Percentiles rank a stretch among this genome's conserved stretches.
Evolutionary conservation across 306 rosid genomes (phyloP).

Genomic region (Acmispon strigosus): DNA sequence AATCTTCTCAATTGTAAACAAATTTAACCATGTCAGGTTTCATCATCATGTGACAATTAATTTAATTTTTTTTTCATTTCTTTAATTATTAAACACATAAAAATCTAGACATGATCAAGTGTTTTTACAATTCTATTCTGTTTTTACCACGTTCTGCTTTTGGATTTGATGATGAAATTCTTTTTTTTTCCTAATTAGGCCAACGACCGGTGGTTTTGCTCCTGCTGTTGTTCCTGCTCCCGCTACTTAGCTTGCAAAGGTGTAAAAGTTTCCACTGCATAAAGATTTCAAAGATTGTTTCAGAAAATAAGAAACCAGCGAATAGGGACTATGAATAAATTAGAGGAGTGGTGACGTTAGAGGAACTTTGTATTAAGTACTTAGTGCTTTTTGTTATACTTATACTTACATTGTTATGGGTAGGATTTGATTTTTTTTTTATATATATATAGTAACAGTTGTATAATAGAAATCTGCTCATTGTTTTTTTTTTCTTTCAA

Average conservation of each 20-base stretch:
- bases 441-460: no score
- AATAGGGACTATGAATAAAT: slow-evolving; percentile 35
- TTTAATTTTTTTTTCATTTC: no score
- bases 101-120: no score
- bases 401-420: not conserved
- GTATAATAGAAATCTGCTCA: no score
- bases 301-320: slow-evolving; percentile 6
- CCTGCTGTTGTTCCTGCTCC: slow-evolving; percentile 33
- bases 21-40: no score
- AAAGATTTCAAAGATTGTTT: not conserved
- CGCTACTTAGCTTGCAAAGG: slow-evolving; percentile 29
- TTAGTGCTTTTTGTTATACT: not conserved
- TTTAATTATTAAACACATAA: no score
- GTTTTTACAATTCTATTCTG: no score
- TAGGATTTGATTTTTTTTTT: no score
- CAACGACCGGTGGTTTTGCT: slow-evolving; percentile 81
- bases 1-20: no score
- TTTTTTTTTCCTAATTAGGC: slow-evolving; percentile 37
- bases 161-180: not conserved
- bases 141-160: not conserved
- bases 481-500: no score
- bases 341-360: slow-evolving; percentile 17
- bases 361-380: not conserved
- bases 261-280: not conserved
- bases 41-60: no score